phyloP scores from a whole-genome alignment of 2,329 filamentous ascomycete genomes.

The Colletotrichum orbiculare region DNA sequence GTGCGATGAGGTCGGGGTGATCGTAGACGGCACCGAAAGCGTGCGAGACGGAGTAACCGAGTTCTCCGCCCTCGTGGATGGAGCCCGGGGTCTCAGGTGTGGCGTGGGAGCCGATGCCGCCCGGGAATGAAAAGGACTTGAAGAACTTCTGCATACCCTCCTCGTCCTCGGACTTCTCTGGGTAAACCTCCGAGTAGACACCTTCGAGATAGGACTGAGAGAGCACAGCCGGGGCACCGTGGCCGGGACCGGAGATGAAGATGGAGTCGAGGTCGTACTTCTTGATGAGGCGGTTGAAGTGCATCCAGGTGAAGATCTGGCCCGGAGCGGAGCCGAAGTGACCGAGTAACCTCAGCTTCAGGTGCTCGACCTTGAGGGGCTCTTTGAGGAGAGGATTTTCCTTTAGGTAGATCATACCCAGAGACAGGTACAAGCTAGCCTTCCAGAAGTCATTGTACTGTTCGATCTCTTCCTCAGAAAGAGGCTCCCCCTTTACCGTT shows the following conservation, averaged over 20 bases:
- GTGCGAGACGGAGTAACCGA: slow-evolving; percentile 84
- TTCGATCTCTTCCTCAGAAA: slow-evolving; percentile 73
- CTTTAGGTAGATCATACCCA: slow-evolving; percentile 84
- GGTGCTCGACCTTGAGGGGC: slow-evolving; percentile 74
- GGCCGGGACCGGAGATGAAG: slow-evolving; percentile 81
- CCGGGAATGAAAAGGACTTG: slow-evolving; percentile 86
- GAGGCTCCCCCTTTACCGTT: slow-evolving; percentile 69
- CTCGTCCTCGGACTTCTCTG: slow-evolving; percentile 75
- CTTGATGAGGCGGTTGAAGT: slow-evolving; percentile 85
- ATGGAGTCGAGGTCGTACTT: slow-evolving; percentile 80
- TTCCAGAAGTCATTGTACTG: slow-evolving; percentile 80
- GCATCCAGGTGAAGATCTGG: slow-evolving; percentile 84
- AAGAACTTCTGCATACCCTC: slow-evolving; percentile 81
- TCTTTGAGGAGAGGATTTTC: slow-evolving; percentile 79
- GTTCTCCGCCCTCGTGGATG: slow-evolving; percentile 82
- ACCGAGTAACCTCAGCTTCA: slow-evolving; percentile 79
- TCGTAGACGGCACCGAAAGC: slow-evolving; percentile 83
- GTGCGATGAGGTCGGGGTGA: slow-evolving; percentile 76
- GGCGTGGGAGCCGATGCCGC: slow-evolving; percentile 81
- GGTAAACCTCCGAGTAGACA: slow-evolving; percentile 81
- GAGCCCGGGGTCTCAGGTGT: slow-evolving; percentile 83
- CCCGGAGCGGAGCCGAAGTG: slow-evolving; percentile 86
- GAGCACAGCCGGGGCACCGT: slow-evolving; percentile 80
- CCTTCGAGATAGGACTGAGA: slow-evolving; percentile 83
- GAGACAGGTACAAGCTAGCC: slow-evolving; percentile 78